Base-by-base conservation (phyloP, 179 eudicot species). In the Beta corolliflora region DNA sequence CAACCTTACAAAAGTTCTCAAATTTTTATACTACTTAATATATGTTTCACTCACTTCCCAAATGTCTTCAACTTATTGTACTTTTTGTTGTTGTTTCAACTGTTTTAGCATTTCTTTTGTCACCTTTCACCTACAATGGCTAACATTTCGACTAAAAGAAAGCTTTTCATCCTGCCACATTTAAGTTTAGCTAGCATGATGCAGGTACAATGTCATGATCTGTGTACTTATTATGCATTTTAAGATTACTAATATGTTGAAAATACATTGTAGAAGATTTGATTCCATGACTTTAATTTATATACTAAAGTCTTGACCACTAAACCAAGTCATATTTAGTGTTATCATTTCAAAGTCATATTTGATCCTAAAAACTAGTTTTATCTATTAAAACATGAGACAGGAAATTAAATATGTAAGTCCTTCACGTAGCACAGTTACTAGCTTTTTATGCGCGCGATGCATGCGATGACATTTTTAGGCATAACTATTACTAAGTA, bases 11-110 rank as follows among this genome's bases (percentile, higher is more conserved):
- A 81, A 81, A 68, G 2, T 18, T 18, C 29, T 9, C 5, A 14
- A 29, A 5, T 36, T 31, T 60, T 52, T n/a, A n/a, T 13, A 4
- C 2, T 1, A 10, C 21, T 16, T 12, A 29, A n/a, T n/a, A 36
- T 1, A 14, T 7, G 71, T 7, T 52, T 66, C 69, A 64, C 41
- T 82, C 81, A 73, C 75, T 83, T 73, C 61, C 65, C 75, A 64
- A 64, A 48, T 58, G 82, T 83, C 85, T 69, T 79, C 71, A 54
- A 83, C 85, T 66, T 74, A 79, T 83, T 82, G 85, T 82, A 78
- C 15, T 56, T 82, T 82, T 78, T 11, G 25, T 21, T 7, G 11
- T 78, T 79, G 85, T 74, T 79, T n/a, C 60, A 69, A 83, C 70
- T 50, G 54, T 59, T 72, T 19, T 9, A 67, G 74, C n/a, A 72